These are phyloP conservation scores for Neonothopanus nambi DNA, from an alignment of 1,284 basidiomycete species.

Conservation along the genomic window DNA sequence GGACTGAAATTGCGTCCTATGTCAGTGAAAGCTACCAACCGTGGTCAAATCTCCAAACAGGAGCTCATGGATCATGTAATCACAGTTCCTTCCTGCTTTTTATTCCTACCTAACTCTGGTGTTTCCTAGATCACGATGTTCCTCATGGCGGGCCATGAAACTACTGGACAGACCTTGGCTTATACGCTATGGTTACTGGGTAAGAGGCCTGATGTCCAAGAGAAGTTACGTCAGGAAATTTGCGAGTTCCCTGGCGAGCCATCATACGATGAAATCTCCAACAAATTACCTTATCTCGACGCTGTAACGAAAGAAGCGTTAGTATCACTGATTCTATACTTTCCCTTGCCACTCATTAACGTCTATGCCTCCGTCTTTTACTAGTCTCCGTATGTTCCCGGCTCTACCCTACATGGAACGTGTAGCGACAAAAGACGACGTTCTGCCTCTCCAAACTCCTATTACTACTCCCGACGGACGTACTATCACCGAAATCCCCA, in stretches of 20 bases:
- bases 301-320: slow-evolving; percentile 34
- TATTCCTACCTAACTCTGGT: neutral
- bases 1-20: neutral
- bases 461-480: neutral
- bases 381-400: slow-evolving; percentile 28
- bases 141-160: slow-evolving; percentile 16
- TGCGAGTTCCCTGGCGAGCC: slow-evolving; percentile 37
- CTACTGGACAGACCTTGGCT: slow-evolving; percentile 12
- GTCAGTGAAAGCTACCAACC: neutral
- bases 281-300: slow-evolving; percentile 32
- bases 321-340: slow-evolving; percentile 11
- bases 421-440: slow-evolving; percentile 32
- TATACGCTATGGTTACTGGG: slow-evolving; percentile 37
- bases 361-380: slow-evolving; percentile 27
- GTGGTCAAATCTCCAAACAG: neutral
- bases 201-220: slow-evolving; percentile 32
- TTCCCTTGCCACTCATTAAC: too few species aligned
- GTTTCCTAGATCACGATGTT: slow-evolving; percentile 15
- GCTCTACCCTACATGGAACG: slow-evolving; percentile 34
- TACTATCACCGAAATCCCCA: neutral
- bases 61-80: slow-evolving; percentile 5
- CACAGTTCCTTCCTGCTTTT: neutral
- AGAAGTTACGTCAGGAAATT: slow-evolving; percentile 36
- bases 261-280: slow-evolving; percentile 27
- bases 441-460: slow-evolving; percentile 35